Base-by-base conservation (phyloP, 495 filamentous ascomycete genomes). In the Cudoniella acicularis region DNA sequence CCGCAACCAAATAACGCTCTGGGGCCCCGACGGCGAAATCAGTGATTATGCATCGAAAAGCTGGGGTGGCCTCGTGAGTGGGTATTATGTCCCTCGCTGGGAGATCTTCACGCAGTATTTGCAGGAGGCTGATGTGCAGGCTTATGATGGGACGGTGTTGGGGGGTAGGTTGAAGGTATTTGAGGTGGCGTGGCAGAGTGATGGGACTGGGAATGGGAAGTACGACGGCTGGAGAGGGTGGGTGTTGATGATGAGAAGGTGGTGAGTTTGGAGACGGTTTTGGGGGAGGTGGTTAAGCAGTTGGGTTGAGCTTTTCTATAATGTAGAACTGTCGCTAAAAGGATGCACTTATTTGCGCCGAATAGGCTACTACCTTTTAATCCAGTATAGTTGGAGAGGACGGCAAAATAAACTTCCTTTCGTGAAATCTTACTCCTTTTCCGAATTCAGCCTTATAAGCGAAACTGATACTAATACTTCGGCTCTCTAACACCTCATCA, bases 1-100 rank as follows among this genome's bases (percentile, higher is more conserved):
- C 8, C 72, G 75, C 46, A 81, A 82, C 56, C 78, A 82, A 57
- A 73, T 82, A 53, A 82, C 79, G 13, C 69, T 80, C 2, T 83
- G 78, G 78, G 80, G 80, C 0, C 79, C 79, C 0, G 62, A 61
- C 1, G 77, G 79, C 10, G 64, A 83, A 61, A 79, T 81, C 23
- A 69, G 59, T 23, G 79, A 82, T 61, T 82, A 82, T 57, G 77
- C 77, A 1, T 75, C 72, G 0, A 81, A 80, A 57, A 63, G 65
- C 40, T 83, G 78, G 79, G 70, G 70, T 41, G 78, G 78, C 4
- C 61, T 83, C 1, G 71, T 81, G 0, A 69, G 66, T 1, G 70
- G 70, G 1, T 83, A 81, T 67, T 82, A 82, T 57, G 21, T 72
- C 1, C 76, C 72, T 2, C 66, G 80, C 1, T 83, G 79, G 79